Percentiles rank a stretch among this genome's conserved stretches.
These are phyloP conservation scores for Suillus cothurnatus DNA, from an alignment of 768 basidiomycete genomes.

Conservation along the genomic window DNA sequence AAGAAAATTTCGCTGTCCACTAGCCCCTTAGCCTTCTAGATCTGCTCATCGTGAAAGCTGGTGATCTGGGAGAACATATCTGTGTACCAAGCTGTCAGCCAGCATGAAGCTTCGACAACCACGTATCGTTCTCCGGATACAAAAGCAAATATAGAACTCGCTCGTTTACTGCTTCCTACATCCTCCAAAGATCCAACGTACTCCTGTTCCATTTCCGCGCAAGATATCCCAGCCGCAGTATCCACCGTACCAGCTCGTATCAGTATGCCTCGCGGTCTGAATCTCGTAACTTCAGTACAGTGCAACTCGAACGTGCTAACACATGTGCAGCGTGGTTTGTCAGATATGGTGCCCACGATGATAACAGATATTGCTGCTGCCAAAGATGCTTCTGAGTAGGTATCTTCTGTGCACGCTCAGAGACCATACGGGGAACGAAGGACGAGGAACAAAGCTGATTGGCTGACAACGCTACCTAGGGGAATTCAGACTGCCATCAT, in stretches of 20 bases:
- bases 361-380: not conserved
- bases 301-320: not conserved
- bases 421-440: too few species aligned
- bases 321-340: not conserved
- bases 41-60: not conserved
- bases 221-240: not conserved
- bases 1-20: not conserved
- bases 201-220: too few species aligned
- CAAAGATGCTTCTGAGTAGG: not conserved
- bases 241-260: too few species aligned
- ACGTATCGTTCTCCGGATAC: not conserved
- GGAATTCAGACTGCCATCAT: too few species aligned
- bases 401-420: not conserved
- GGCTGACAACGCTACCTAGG: too few species aligned
- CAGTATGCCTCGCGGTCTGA: not conserved
- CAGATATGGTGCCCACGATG: not conserved
- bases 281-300: not conserved
- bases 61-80: not conserved
- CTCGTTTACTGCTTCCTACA: too few species aligned
- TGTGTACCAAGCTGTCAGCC: not conserved
- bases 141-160: not conserved
- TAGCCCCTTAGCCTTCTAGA: too few species aligned
- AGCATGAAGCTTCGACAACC: too few species aligned
- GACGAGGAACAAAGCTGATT: too few species aligned
- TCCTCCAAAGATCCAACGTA: too few species aligned